These are phyloP conservation scores for Lupinus albus DNA, from an alignment of 306 rosid genomes.

Conservation along the genomic window DNA sequence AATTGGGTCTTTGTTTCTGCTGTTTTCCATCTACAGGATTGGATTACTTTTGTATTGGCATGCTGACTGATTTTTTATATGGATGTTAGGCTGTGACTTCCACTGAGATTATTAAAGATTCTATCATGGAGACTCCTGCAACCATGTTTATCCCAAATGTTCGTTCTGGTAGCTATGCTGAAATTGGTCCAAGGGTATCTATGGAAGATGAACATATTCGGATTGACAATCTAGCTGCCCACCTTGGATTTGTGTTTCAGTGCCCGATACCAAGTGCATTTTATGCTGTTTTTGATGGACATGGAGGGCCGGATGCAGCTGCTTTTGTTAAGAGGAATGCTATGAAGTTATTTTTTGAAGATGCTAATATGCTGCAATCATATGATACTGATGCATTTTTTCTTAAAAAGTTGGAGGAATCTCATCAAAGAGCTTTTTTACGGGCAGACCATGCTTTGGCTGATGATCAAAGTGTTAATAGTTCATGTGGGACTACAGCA, in stretches of 20 bases:
- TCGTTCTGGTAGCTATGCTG: slow-evolving; percentile 77
- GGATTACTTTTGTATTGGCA: background rate
- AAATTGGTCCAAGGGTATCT: slow-evolving; percentile 67
- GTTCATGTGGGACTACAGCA: slow-evolving; percentile 89
- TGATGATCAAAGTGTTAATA: slow-evolving; percentile 59
- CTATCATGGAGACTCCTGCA: slow-evolving; percentile 49
- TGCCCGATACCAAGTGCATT: slow-evolving; percentile 65
- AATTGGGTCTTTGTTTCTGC: background rate
- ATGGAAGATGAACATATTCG: slow-evolving; percentile 91
- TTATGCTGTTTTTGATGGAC: slow-evolving; percentile 94
- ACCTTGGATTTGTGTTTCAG: slow-evolving; percentile 58
- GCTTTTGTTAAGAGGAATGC: slow-evolving; percentile 76
- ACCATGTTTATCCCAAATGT: slow-evolving; percentile 60
- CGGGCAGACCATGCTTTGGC: slow-evolving; percentile 84
- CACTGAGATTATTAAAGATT: slow-evolving; percentile 54
- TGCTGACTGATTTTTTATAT: slow-evolving; percentile 11
- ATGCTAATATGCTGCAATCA: slow-evolving; percentile 59
- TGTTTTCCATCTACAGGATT: background rate
- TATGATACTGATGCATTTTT: slow-evolving; percentile 56
- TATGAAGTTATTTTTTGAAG: slow-evolving; percentile 76
- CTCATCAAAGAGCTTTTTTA: slow-evolving; percentile 72
- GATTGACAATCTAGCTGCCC: slow-evolving; percentile 77
- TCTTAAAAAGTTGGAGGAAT: slow-evolving; percentile 64
- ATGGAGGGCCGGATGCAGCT: slow-evolving; percentile 90
- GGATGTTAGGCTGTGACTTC: slow-evolving; percentile 58